Evolutionary conservation across 192 early-diverging fungal genomes (phyloP), one percentile per base, ranked within the genome.

Genomic region (Linnemannia zychae): DNA sequence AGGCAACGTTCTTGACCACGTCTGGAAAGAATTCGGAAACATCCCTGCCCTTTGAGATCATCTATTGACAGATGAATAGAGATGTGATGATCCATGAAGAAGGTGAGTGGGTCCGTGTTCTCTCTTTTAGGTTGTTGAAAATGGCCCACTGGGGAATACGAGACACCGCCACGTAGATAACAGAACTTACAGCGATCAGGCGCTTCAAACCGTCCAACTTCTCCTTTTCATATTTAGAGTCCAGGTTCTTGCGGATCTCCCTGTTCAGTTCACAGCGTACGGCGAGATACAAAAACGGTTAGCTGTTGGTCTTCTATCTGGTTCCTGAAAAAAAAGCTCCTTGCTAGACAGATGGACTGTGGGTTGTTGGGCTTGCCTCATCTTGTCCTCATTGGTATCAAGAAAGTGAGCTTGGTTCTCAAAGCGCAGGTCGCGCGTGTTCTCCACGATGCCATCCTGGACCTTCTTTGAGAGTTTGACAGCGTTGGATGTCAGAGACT

Each of bases 1-100:
- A 96, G 0, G 97, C 97, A 0, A 99, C 99, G 87, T 98, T 99
- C 87, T 99, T 99, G 73, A 99, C 97, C 20, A 99, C 98, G 76
- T 97, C 95, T 44, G 95, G 93, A 79, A 97, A 99, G 87, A 95
- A 97, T 86, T 95, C 94, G 13, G 96, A 95, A 20, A 97, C 97
- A 86, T 98, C 94, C 28, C 93, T 92, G 28, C 97, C 97, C 88
- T 96, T 97, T 24, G 95, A 96, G 44, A 98, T 95, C 88, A 97
- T 93, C 93, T 95, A 85, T 63, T 28, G 31, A 44, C 24, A 63
- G 15, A 31, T 11, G 57, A 13, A 44, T 44, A 9, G 28, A 63
- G 57, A 63, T 63, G 28, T 24, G 57, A 12, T n/a, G 53, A 12
- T 63, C 24, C 24, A n/a, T 15, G 57, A 24, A 24, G 24, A 12